phyloP scores from a whole-genome alignment of 768 basidiomycete genomes.

The Mycena galopus region DNA sequence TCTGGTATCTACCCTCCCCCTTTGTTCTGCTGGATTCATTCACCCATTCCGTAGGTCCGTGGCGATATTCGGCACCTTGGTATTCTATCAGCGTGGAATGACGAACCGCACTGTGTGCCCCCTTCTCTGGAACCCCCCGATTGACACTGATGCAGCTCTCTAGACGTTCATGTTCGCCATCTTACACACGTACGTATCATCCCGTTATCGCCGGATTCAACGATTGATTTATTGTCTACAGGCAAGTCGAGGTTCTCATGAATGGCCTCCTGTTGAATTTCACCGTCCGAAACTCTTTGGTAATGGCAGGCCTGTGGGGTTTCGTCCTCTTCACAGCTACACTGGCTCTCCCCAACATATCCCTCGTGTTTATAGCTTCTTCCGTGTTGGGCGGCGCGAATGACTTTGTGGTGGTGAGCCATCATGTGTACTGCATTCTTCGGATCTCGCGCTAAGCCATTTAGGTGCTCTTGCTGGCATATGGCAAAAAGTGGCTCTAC shows the following conservation, averaged over 20 bases:
- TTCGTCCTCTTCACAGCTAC: conserved; percentile 22
- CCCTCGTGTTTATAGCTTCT: conserved; percentile 22
- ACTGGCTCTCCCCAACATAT: conserved; percentile 28
- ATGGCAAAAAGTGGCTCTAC: conserved; percentile 29
- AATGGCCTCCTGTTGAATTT: conserved; percentile 22
- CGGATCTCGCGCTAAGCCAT: conserved; percentile 9
- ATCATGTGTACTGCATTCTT: neutral
- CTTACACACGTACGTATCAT: conserved; percentile 17
- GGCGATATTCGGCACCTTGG: conserved; percentile 25
- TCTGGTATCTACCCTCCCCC: conserved; percentile 12
- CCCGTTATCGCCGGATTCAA: neutral
- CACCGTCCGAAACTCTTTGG: conserved; percentile 16
- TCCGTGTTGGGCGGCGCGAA: conserved; percentile 29
- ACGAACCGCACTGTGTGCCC: conserved; percentile 26
- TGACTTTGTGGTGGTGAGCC: conserved; percentile 24
- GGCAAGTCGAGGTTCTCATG: conserved; percentile 30
- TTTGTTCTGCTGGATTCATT: conserved; percentile 6
- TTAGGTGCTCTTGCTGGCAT: conserved; percentile 28
- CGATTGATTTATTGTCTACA: conserved; percentile 13
- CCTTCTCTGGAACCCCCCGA: neutral
- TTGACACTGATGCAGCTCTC: neutral
- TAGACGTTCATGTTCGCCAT: conserved; percentile 23
- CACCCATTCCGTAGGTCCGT: conserved; percentile 19
- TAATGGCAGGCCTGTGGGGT: conserved; percentile 24
- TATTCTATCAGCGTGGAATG: conserved; percentile 28